A percentile compares a stretch with the other conserved stretches of the same genome.
Evolutionary conservation across 805 yeast species (phyloP).

Genomic region (Cyberlindnera japonica): DNA sequence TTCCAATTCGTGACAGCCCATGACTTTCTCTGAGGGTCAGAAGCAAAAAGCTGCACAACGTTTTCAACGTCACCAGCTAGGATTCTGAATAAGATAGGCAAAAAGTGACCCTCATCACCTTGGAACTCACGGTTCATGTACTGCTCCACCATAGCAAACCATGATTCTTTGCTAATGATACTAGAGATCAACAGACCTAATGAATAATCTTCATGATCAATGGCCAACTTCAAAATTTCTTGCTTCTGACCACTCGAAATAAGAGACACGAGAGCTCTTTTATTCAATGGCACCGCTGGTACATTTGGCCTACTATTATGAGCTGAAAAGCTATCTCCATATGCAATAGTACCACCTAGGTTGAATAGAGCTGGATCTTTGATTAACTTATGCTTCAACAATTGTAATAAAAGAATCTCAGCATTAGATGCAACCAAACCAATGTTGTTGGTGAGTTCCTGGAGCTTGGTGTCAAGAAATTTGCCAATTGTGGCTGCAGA

Average conservation of each 20-base stretch:
- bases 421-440: constrained; percentile 56
- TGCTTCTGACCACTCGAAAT: constrained; percentile 59
- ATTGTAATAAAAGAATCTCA: constrained; percentile 57
- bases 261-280: constrained; percentile 52
- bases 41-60: constrained; percentile 47
- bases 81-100: constrained; percentile 58
- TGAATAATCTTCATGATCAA: constrained; percentile 69
- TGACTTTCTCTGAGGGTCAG: constrained; percentile 36
- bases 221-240: constrained; percentile 59
- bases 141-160: constrained; percentile 54
- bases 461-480: constrained; percentile 24
- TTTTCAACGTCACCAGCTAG: constrained; percentile 57
- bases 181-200: constrained; percentile 71
- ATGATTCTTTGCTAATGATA: constrained; percentile 56
- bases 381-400: constrained; percentile 24
- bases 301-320: too few relatives aligned
- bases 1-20: constrained; percentile 55
- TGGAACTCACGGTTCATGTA: constrained; percentile 48
- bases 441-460: constrained; percentile 5
- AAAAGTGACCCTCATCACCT: constrained; percentile 38
- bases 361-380: constrained; percentile 17
- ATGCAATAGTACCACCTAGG: constrained; percentile 21
- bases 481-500: constrained; percentile 27
- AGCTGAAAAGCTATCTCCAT: constrained; percentile 16
- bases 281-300: constrained; percentile 23